A percentile compares a stretch with the other conserved stretches of the same genome.
phyloP scores from a whole-genome alignment of 1,284 basidiomycete species.

The Trichosporon coremiiforme region DNA sequence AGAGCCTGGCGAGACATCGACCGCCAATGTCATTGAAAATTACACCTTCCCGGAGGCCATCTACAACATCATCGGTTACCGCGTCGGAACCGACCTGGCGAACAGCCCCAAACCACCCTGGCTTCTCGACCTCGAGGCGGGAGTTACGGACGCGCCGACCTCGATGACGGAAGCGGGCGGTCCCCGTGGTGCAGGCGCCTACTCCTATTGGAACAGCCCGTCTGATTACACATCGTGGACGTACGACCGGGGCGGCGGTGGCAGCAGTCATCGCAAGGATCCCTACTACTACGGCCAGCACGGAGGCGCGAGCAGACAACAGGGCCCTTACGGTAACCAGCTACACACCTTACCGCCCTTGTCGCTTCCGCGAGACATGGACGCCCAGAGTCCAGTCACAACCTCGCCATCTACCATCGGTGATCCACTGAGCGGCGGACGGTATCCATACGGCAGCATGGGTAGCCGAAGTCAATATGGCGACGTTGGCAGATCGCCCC shows the following conservation, averaged over 20 bases:
- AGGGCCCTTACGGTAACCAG: conserved; percentile 5
- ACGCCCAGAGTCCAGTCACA: conserved; percentile 20
- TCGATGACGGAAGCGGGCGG: conserved; percentile 18
- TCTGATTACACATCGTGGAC: conserved; percentile 25
- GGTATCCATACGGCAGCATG: conserved; percentile 18
- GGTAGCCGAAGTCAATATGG: conserved; percentile 23
- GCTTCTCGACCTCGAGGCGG: conserved; percentile 27
- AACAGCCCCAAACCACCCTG: conserved; percentile 31
- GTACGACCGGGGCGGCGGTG: conserved; percentile 18
- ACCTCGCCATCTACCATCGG: conserved; percentile 6
- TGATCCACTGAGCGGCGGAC: conserved; percentile 8
- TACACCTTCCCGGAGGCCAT: conserved; percentile 32
- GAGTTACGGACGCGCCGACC: conserved; percentile 19
- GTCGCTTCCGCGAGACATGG: conserved; percentile 21
- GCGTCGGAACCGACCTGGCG: conserved; percentile 28
- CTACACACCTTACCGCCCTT: conserved; percentile 11
- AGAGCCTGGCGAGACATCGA: conserved; percentile 30
- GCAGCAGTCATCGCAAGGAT: conserved; percentile 17
- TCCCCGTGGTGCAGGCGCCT: conserved; percentile 20
- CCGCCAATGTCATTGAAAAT: conserved; percentile 34
- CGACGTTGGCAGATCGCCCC: conserved; percentile 21
- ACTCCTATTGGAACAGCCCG: conserved; percentile 27
- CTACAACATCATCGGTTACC: conserved; percentile 30
- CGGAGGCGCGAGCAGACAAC: conserved; percentile 1
- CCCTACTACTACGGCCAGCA: conserved; percentile 22